Evolutionary conservation across 768 basidiomycete genomes (phyloP), one percentile per base, ranked within the genome.

Genomic region (Butyriboletus loyo): DNA sequence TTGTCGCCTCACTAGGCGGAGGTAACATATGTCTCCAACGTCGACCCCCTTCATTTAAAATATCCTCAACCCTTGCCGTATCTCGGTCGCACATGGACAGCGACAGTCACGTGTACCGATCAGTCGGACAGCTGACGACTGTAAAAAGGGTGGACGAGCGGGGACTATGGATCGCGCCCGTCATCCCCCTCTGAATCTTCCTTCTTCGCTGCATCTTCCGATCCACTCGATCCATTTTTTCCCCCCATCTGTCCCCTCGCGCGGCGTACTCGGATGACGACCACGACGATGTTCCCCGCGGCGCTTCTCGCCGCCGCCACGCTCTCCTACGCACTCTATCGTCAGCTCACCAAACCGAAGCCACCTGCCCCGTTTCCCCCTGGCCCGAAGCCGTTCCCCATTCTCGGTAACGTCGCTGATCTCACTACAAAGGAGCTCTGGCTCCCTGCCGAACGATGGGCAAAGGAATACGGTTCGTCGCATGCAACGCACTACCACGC

Each of bases 351-450:
- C 13, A 55, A 25, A 45, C 51, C 53, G 37, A 59, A 50, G 45
- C 46, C 21, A 56, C 71, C 68, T 55, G 68, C 69, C 36, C 73
- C 76, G 48, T 67, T 81, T 27, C 86, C 86, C 34, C 86, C 87
- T 52, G 87, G 87, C 22, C 87, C 87, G 50, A 80, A 75, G 56
- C 83, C 84, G 0, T 65, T 85, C 51, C 85, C 85, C 0, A 35
- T 87, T 42, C 61, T 89, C 14, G 87, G 87, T 7, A 88, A 89
- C 66, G 59, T 87, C 11, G 66, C 71, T 37, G 80, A 88, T 61
- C 72, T 89, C 50, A 79, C 78, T 0, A 52, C 77, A 11, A 80
- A 81, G 54, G 80, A 86, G 66, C 76, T 85, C 4, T 88, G 87
- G 86, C 66, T 88, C 17, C 70, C 71, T n/a, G 82, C 80, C 2